Base-by-base conservation (phyloP, 768 basidiomycete genomes). In the Mycena haematopus region DNA sequence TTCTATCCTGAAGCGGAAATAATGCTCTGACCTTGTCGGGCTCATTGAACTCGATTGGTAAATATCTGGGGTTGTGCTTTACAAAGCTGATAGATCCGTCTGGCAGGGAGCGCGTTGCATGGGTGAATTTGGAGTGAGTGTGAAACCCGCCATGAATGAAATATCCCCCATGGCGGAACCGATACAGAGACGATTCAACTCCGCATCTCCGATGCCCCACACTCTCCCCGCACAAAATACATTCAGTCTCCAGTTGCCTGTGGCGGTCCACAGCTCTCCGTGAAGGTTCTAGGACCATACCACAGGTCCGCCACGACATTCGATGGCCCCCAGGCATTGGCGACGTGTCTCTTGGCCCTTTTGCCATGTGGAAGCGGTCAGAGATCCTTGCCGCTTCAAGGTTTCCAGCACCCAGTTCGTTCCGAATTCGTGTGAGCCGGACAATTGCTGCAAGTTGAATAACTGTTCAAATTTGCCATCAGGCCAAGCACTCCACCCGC, bases 101-200 rank as follows among this genome's bases (percentile, higher is more conserved):
- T n/a, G n/a, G n/a, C n/a, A n/a, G n/a, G n/a, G n/a, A n/a, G n/a
- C n/a, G n/a, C n/a, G n/a, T n/a, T n/a, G n/a, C n/a, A n/a, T n/a
- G n/a, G n/a, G n/a, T n/a, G n/a, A 44, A 21, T 44, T 44, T 44
- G 42, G 42, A n/a, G 42, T 44, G 42, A 44, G n/a, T 44, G n/a
- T 44, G 42, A 21, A 44, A 13, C 15, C 42, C 42, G 19, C 42
- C 19, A 44, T 44, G 42, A 44, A 44, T 13, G 13, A 44, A 44
- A 44, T 14, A 44, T 2, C n/a, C 42, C n/a, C 42, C 42, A 44
- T 6, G 6, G n/a, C 21, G 42, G 21, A 44, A 44, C 5, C 42
- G 42, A 44, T n/a, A 44, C 19, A 44, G 5, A 3, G 42, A 44
- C 6, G 42, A 21, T n/a, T 44, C 42, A n/a, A 44, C 42, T 4